Conservation (phyloP, 164 flowering plant species). For the Macadamia tetraphylla region DNA sequence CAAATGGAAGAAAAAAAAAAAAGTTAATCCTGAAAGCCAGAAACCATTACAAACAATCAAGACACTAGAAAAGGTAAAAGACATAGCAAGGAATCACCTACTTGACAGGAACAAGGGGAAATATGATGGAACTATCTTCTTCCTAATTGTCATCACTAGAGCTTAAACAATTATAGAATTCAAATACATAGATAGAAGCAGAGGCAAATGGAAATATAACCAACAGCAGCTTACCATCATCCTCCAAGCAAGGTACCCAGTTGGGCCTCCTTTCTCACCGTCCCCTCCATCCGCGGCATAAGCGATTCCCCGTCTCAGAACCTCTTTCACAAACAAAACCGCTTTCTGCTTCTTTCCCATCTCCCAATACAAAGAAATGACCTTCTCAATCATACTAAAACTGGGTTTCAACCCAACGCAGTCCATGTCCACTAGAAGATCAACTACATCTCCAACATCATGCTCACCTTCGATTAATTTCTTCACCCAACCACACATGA, state of each 20-base stretch:
- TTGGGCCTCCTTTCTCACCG: conserved; percentile 71
- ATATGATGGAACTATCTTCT: background rate
- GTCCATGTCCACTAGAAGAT: conserved; percentile 87
- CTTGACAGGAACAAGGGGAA: background rate
- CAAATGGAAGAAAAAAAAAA: too few relatives aligned
- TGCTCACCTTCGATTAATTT: conserved; percentile 58
- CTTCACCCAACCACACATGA: conserved; percentile 89
- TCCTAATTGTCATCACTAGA: background rate
- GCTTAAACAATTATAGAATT: background rate
- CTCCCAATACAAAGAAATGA: conserved; percentile 80
- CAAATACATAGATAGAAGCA: background rate
- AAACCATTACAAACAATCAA: too few relatives aligned
- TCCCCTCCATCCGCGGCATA: conserved; percentile 34
- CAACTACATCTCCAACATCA: conserved; percentile 64
- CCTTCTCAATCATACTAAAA: conserved; percentile 93
- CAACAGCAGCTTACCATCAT: conserved; percentile 59
- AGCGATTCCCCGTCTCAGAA: conserved; percentile 48
- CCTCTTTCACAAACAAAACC: conserved; percentile 65
- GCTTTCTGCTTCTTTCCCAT: conserved; percentile 57
- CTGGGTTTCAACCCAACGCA: conserved; percentile 80
- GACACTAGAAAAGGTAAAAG: too few relatives aligned
- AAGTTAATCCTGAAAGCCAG: too few relatives aligned
- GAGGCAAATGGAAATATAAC: background rate
- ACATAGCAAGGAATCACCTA: too few relatives aligned
- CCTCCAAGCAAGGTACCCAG: conserved; percentile 95